Conservation (phyloP, 148 eudicot genomes). For the Fagopyrum tataricum region DNA sequence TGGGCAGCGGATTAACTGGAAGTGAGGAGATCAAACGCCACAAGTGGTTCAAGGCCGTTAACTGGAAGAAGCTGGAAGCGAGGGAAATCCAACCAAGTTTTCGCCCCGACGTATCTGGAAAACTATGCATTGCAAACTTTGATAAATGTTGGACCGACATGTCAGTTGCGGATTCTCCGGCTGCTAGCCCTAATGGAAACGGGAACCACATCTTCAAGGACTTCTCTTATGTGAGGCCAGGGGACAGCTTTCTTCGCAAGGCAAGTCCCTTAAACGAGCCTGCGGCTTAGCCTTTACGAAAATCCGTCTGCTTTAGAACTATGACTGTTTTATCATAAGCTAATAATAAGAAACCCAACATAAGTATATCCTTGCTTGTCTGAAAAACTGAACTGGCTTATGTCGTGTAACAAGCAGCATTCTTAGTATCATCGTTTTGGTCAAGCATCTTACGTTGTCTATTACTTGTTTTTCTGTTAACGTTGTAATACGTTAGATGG, state of each 20-base stretch:
- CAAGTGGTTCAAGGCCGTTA: slow-evolving; percentile 83
- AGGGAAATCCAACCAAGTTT: slow-evolving; percentile 67
- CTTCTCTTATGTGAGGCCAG: slow-evolving; percentile 68
- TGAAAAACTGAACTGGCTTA: too few species aligned
- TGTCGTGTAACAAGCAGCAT: too few species aligned
- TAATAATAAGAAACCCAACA: too few species aligned
- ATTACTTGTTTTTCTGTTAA: too few species aligned
- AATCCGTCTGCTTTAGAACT: too few species aligned
- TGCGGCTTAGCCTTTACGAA: not conserved
- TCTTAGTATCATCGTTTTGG: too few species aligned
- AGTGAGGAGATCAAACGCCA: slow-evolving; percentile 69
- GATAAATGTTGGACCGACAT: slow-evolving; percentile 71
- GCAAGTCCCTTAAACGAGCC: slow-evolving; percentile 32
- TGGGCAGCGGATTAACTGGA: slow-evolving; percentile 60
- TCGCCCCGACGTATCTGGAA: slow-evolving; percentile 61
- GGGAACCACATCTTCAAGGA: slow-evolving; percentile 65
- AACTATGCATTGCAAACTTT: slow-evolving; percentile 73
- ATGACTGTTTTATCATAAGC: too few species aligned
- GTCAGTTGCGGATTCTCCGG: slow-evolving; percentile 72
- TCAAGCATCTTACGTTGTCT: too few species aligned
- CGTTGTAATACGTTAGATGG: too few species aligned
- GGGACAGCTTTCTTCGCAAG: slow-evolving; percentile 42
- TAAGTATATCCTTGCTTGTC: too few species aligned
- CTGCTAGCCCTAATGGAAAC: slow-evolving; percentile 55
- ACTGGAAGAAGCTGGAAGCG: slow-evolving; percentile 76